Percentiles rank a stretch among this genome's conserved stretches.
phyloP scores from a whole-genome alignment of 1,284 basidiomycete species.

The Blastosporella zonata region DNA sequence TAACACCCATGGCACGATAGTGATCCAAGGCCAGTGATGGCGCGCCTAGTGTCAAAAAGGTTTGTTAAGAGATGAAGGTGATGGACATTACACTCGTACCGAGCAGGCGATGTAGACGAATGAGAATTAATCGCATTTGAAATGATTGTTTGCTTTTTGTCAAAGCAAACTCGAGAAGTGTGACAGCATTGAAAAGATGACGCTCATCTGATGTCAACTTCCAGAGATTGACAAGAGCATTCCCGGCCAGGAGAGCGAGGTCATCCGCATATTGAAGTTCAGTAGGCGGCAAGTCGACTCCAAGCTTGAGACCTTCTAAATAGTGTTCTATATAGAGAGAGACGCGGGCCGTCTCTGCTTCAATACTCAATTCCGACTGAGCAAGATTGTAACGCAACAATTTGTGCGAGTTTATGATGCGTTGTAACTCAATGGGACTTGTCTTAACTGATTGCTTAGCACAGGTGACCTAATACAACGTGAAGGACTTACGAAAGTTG shows the following conservation, averaged over 20 bases:
- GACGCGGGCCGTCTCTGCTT: conserved; percentile 53
- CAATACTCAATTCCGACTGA: conserved; percentile 45
- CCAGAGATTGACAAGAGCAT: conserved; percentile 67
- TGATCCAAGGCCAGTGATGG: conserved; percentile 70
- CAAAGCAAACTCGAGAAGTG: conserved; percentile 69
- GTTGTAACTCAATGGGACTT: conserved; percentile 47
- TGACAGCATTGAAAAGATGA: conserved; percentile 61
- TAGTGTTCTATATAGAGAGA: conserved; percentile 58
- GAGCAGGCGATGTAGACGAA: conserved; percentile 76
- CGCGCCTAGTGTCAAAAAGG: conserved; percentile 45
- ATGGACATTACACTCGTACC: conserved; percentile 42
- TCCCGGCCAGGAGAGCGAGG: conserved; percentile 71
- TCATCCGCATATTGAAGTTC: conserved; percentile 90
- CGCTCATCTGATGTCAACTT: conserved; percentile 47
- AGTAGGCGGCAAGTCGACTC: conserved; percentile 61
- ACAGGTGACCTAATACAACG: neutral
- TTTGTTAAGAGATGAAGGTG: conserved; percentile 3
- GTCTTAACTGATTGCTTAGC: conserved; percentile 34
- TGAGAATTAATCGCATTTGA: conserved; percentile 68
- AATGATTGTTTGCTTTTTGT: conserved; percentile 76
- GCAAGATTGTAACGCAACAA: conserved; percentile 59
- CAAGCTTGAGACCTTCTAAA: conserved; percentile 61
- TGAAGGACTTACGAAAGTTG: conserved; percentile 45
- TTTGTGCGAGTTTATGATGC: conserved; percentile 71
- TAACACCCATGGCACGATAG: conserved; percentile 71